A percentile compares a stretch with the other conserved stretches of the same genome.
Evolutionary conservation across 2,329 filamentous ascomycete genomes (phyloP).

Genomic region (Aureobasidium zeae): DNA sequence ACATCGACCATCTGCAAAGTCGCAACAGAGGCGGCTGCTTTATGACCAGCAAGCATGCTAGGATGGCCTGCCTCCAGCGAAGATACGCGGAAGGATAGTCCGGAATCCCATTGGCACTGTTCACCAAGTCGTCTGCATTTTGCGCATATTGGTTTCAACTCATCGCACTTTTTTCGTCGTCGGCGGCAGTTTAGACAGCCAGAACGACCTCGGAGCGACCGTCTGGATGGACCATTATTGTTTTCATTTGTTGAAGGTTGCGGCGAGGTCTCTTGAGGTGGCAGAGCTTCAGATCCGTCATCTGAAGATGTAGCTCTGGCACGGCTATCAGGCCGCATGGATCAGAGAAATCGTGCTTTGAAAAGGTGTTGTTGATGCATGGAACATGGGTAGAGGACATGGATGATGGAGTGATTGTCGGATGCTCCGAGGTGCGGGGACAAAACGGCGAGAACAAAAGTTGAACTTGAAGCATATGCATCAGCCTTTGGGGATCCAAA

Average conservation of each 20-base stretch:
- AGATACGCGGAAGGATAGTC: conserved; percentile 20
- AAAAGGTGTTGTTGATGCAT: not conserved
- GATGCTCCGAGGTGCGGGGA: too few species aligned
- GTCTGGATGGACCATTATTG: not conserved
- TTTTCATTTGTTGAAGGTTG: not conserved
- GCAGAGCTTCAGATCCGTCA: not conserved
- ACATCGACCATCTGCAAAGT: conserved; percentile 26
- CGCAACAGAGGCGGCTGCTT: conserved; percentile 8
- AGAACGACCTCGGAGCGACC: conserved; percentile 23
- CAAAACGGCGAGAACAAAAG: too few species aligned
- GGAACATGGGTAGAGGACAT: not conserved
- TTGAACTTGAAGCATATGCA: too few species aligned
- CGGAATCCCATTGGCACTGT: conserved; percentile 23
- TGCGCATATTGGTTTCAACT: conserved; percentile 26
- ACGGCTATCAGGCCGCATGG: not conserved
- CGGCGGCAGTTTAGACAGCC: conserved; percentile 29
- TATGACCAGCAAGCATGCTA: conserved; percentile 24
- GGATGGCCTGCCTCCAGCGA: conserved; percentile 26
- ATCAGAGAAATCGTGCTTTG: not conserved
- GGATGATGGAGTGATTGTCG: too few species aligned
- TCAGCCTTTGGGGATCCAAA: too few species aligned
- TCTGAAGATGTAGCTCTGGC: not conserved
- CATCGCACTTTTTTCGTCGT: conserved; percentile 28
- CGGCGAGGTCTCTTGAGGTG: not conserved
- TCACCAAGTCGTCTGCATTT: conserved; percentile 25